These are phyloP conservation scores for Colletotrichum melonis DNA, from an alignment of 2,329 filamentous ascomycete species.

Conservation along the genomic window DNA sequence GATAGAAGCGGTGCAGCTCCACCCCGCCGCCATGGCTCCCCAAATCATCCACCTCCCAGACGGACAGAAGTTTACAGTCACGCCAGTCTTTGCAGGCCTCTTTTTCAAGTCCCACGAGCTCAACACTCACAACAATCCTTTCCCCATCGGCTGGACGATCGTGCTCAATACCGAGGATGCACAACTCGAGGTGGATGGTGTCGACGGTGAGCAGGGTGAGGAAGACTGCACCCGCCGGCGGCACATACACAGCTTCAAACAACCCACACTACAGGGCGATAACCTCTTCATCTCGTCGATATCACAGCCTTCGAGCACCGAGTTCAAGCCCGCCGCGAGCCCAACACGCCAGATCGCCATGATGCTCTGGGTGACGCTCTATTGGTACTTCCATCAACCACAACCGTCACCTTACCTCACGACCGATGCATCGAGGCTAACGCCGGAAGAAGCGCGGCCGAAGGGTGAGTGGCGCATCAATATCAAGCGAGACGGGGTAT, in stretches of 20 bases:
- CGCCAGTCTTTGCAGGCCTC: slow-evolving; percentile 89
- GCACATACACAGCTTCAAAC: slow-evolving; percentile 73
- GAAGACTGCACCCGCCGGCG: slow-evolving; percentile 43
- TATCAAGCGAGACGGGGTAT: slow-evolving; percentile 87
- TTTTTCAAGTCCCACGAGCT: slow-evolving; percentile 88
- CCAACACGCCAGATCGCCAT: slow-evolving; percentile 92
- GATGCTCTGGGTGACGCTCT: slow-evolving; percentile 95
- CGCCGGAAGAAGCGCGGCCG: slow-evolving; percentile 77
- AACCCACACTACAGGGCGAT: slow-evolving; percentile 82
- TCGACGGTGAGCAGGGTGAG: slow-evolving; percentile 45
- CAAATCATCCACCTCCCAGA: slow-evolving; percentile 81
- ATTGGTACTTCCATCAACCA: slow-evolving; percentile 96
- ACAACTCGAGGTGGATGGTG: slow-evolving; percentile 35
- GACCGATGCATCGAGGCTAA: slow-evolving; percentile 71
- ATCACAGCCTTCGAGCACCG: slow-evolving; percentile 81
- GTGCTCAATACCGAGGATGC: slow-evolving; percentile 78
- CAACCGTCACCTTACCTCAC: slow-evolving; percentile 74
- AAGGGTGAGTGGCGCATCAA: slow-evolving; percentile 88
- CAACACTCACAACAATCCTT: slow-evolving; percentile 74
- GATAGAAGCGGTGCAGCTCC: slow-evolving; percentile 8
- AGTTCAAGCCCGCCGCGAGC: slow-evolving; percentile 83
- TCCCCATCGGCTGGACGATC: slow-evolving; percentile 90
- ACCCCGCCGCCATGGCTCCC: slow-evolving; percentile 45
- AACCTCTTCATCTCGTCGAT: slow-evolving; percentile 92
- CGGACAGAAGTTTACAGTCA: slow-evolving; percentile 84